A percentile compares a stretch with the other conserved stretches of the same genome.
These are phyloP conservation scores for Plantago lanceolata DNA, from an alignment of 305 asterid species.

Conservation along the genomic window DNA sequence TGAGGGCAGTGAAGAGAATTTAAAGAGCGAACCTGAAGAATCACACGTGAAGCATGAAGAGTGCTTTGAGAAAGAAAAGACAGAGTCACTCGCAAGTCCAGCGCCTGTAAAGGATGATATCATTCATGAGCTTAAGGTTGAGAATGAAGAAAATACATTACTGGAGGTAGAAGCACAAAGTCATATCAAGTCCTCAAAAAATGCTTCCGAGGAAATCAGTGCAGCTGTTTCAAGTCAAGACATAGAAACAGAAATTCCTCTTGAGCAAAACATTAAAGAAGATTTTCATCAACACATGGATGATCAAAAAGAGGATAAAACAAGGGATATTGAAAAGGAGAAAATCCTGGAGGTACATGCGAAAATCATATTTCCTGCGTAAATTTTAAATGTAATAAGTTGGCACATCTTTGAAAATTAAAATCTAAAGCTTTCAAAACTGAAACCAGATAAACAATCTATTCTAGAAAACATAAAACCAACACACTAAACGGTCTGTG, in stretches of 20 bases:
- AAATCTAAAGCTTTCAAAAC: background rate
- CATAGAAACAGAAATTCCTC: slow-evolving; percentile 1
- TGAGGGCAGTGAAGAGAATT: slow-evolving; percentile 26
- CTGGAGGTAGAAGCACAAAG: slow-evolving; percentile 23
- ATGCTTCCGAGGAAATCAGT: background rate
- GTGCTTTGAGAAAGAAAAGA: slow-evolving; percentile 23
- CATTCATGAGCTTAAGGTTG: slow-evolving; percentile 19
- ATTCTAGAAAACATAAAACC: background rate
- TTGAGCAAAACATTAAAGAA: slow-evolving; percentile 14
- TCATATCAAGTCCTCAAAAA: background rate
- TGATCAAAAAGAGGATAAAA: slow-evolving; percentile 14
- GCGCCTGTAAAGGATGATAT: slow-evolving; percentile 25
- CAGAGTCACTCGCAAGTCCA: slow-evolving; percentile 20
- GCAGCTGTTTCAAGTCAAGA: slow-evolving; percentile 9
- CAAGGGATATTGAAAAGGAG: slow-evolving; percentile 18
- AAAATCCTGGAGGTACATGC: slow-evolving; percentile 29
- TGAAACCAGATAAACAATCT: background rate
- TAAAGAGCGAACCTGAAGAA: slow-evolving; percentile 22
- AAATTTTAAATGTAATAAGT: too few species aligned
- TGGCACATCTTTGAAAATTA: background rate
- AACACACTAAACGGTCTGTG: too few species aligned
- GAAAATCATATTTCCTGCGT: slow-evolving; percentile 1
- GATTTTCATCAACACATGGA: slow-evolving; percentile 21
- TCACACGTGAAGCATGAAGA: slow-evolving; percentile 27
- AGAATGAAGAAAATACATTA: slow-evolving; percentile 20